A percentile compares a stretch with the other conserved stretches of the same genome.
Evolutionary conservation across 768 basidiomycete genomes (phyloP).

Genomic region (Multifurca ochricompacta): DNA sequence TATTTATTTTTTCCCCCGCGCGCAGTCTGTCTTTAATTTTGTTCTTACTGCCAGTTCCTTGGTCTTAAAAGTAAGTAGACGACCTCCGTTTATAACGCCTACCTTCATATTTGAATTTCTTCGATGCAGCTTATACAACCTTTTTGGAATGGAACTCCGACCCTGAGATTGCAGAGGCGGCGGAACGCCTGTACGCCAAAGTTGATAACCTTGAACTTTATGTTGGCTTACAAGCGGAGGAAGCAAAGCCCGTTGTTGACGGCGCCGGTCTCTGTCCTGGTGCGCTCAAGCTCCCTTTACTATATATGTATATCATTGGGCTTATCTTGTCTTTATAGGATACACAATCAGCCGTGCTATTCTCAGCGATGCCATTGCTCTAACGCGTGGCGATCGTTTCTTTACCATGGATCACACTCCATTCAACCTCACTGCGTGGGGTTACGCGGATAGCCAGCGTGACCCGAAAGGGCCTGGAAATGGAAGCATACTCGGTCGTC

Average conservation of each 20-base stretch:
- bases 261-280: constrained; percentile 85
- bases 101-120: background rate
- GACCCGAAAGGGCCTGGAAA: constrained; percentile 64
- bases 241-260: constrained; percentile 62
- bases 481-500: constrained; percentile 66
- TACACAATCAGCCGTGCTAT: constrained; percentile 84
- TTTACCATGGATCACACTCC: constrained; percentile 79
- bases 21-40: background rate
- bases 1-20: background rate
- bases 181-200: constrained; percentile 70
- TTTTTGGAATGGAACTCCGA: constrained; percentile 83
- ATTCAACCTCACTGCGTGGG: constrained; percentile 76
- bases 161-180: constrained; percentile 56
- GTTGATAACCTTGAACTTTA: constrained; percentile 77
- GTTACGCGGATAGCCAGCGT: constrained; percentile 75
- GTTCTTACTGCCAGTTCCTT: constrained; percentile 42
- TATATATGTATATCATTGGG: background rate
- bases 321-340: constrained; percentile 31
- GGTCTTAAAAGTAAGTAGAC: constrained; percentile 58
- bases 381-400: constrained; percentile 79
- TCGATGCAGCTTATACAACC: constrained; percentile 51
- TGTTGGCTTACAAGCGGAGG: constrained; percentile 72
- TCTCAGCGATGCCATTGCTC: constrained; percentile 77
- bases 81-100: background rate
- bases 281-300: constrained; percentile 24